phyloP scores from a whole-genome alignment of 2,329 filamentous ascomycete genomes.

The Xylariaceae sp. region DNA sequence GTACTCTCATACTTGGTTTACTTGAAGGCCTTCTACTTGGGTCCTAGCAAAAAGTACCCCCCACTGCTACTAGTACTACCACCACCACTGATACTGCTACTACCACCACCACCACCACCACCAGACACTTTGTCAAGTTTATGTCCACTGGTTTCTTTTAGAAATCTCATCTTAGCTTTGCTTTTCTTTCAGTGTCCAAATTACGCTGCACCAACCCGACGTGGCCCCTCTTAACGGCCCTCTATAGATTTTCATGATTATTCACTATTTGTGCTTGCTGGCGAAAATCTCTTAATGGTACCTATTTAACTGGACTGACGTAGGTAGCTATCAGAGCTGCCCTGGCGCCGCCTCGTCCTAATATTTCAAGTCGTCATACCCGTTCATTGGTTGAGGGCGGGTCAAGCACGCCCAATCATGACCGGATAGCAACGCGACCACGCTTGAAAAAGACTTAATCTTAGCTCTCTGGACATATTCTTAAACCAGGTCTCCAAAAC shows the following conservation, averaged over 20 bases:
- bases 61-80: slow-evolving; percentile 38
- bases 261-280: slow-evolving; percentile 44
- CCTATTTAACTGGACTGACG: slow-evolving; percentile 48
- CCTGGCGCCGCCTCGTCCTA: slow-evolving; percentile 40
- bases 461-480: slow-evolving; percentile 35
- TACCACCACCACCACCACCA: slow-evolving; percentile 35
- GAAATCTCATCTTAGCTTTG: slow-evolving; percentile 37
- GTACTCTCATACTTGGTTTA: slow-evolving; percentile 34
- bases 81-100: too few species aligned
- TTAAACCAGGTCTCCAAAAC: slow-evolving; percentile 33
- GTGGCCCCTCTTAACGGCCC: slow-evolving; percentile 44
- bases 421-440: slow-evolving; percentile 50
- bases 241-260: slow-evolving; percentile 47
- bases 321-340: too few species aligned
- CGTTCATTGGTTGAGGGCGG: slow-evolving; percentile 50
- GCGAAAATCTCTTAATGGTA: slow-evolving; percentile 44
- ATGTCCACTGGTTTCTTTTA: slow-evolving; percentile 37
- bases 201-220: slow-evolving; percentile 45
- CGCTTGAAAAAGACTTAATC: slow-evolving; percentile 47
- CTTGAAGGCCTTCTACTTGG: slow-evolving; percentile 34
- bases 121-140: slow-evolving; percentile 33
- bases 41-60: slow-evolving; percentile 37
- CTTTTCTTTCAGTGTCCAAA: slow-evolving; percentile 39
- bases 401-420: slow-evolving; percentile 51
- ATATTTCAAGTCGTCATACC: slow-evolving; percentile 37